Base-by-base conservation (phyloP, 208 protist genomes). In the Sergeia podlipaevii region DNA sequence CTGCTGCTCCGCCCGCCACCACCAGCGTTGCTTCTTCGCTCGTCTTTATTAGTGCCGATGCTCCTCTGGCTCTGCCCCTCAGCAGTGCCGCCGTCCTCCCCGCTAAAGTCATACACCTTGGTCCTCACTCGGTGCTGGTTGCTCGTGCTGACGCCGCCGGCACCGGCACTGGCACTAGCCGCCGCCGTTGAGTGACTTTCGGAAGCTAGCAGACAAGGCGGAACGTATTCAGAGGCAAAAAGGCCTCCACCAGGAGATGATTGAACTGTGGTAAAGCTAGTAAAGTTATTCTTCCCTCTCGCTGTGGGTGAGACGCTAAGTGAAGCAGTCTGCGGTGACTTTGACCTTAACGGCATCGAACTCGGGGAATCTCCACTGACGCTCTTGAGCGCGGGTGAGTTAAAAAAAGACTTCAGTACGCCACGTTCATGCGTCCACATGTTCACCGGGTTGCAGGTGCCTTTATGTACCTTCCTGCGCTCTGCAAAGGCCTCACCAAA, bases 391-490 rank as follows among this genome's bases (percentile, higher is more conserved):
- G 20, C 44, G 26, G 21, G 1, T 7, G 11, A 27, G 6, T 15
- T 36, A 47, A 70, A 74, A 36, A 53, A 29, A 1, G 46, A 56
- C 39, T 60, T 61, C 11, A 70, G 24, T 13, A 78, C 61, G 1
- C 45, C 38, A 5, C 49, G 47, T 18, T 78, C 71, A 49, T 78
- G 65, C 3, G 32, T 37, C 71, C 71, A 78, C 5, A 70, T 29
- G 43, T 74, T 64, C 52, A 70, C 38, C 11, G 67, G 60, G 28
- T 66, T 69, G 4, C 60, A 60, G n/a, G 48, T 41, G 39, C 56
- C 58, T 38, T 49, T 28, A n/a, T n/a, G 54, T 48, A 5, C 65
- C 43, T 23, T 27, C 15, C 60, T 28, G 11, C 36, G 26, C 8
- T 54, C 48, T 1, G 50, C 60, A 28, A 60, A 58, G 15, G 43